Percentiles rank a stretch among this genome's conserved stretches.
These are phyloP conservation scores for Adansonia madagascariensis DNA, from an alignment of 441 rosid genomes.

Conservation along the genomic window DNA sequence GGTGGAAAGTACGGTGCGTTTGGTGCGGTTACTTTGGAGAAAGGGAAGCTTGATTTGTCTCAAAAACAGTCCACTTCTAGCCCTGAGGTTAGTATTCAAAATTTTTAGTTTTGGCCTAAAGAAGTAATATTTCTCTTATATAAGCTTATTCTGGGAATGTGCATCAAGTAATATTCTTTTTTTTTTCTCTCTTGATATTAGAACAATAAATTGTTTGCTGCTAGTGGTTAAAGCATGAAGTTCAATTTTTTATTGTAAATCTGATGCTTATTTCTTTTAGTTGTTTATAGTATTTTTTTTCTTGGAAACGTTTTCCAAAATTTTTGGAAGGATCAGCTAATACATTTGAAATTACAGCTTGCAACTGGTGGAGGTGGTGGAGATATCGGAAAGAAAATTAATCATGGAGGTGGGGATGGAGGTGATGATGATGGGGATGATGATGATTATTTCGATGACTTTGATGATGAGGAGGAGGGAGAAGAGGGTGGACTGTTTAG, in stretches of 20 bases:
- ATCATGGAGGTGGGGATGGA: slow-evolving; percentile 90
- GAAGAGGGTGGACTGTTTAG: slow-evolving; percentile 89
- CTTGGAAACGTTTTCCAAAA: background rate
- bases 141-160: background rate
- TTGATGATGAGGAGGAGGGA: slow-evolving; percentile 85
- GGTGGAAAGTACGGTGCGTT: slow-evolving; percentile 60
- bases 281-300: background rate
- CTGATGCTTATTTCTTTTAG: background rate
- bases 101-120: background rate
- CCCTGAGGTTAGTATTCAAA: slow-evolving; percentile 67
- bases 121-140: background rate
- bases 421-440: slow-evolving; percentile 94
- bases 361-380: slow-evolving; percentile 93
- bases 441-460: slow-evolving; percentile 87
- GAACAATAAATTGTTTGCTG: background rate
- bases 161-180: background rate
- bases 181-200: background rate
- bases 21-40: slow-evolving; percentile 85
- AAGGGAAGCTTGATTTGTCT: slow-evolving; percentile 73
- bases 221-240: background rate
- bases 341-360: slow-evolving; percentile 51
- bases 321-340: slow-evolving; percentile 24
- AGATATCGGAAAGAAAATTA: slow-evolving; percentile 26
- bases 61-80: slow-evolving; percentile 56
- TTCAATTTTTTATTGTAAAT: background rate